Conservation (phyloP, 2,329 filamentous ascomycete species). For the Ilyonectria mors-panacis region DNA sequence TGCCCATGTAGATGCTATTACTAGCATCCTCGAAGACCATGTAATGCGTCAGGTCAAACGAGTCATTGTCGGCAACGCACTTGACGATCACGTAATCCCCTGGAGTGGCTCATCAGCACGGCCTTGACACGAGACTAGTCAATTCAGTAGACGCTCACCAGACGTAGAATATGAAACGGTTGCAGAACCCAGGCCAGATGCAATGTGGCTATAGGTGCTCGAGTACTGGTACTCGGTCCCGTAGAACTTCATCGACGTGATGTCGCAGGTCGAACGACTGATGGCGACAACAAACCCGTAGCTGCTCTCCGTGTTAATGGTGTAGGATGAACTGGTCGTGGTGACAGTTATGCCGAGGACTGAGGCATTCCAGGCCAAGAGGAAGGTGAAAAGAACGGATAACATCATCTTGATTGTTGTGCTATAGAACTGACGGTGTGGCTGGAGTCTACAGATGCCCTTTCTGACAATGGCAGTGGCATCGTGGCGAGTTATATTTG, state of each 20-base stretch:
- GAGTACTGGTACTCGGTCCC: constrained; percentile 21
- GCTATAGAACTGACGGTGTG: not conserved
- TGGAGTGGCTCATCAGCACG: not conserved
- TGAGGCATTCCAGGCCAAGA: constrained; percentile 12
- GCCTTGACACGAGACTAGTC: not conserved
- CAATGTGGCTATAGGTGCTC: constrained; percentile 23
- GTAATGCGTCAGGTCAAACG: constrained; percentile 15
- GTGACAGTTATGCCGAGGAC: constrained; percentile 19
- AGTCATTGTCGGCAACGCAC: constrained; percentile 10
- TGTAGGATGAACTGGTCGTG: constrained; percentile 5
- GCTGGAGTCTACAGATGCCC: not conserved
- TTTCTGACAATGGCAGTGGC: not conserved
- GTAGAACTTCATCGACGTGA: constrained; percentile 22
- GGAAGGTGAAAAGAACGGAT: not conserved
- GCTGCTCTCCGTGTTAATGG: constrained; percentile 3
- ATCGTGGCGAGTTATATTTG: not conserved
- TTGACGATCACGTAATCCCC: constrained; percentile 17
- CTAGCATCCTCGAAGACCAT: constrained; percentile 17
- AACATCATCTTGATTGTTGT: not conserved
- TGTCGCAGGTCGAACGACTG: constrained; percentile 17
- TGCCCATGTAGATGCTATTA: constrained; percentile 22
- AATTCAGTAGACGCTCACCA: not conserved
- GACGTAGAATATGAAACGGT: constrained; percentile 15
- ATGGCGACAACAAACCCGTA: constrained; percentile 15
- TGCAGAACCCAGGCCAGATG: constrained; percentile 15